phyloP scores from a whole-genome alignment of 257 asterid genomes.

The Fraxinus quadrangulata region DNA sequence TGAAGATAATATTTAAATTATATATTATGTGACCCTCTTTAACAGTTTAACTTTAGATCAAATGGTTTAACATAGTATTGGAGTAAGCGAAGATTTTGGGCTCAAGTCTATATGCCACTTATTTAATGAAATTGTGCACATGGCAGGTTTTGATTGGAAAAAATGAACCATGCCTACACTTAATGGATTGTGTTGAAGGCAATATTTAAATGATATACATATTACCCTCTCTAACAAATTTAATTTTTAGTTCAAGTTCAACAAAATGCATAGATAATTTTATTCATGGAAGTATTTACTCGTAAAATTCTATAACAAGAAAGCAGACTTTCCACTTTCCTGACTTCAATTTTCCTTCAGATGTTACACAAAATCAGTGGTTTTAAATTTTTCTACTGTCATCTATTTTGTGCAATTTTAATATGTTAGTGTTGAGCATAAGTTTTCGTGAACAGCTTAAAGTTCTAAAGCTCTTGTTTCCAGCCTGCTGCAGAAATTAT shows the following conservation, averaged over 20 bases:
- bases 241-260: not conserved
- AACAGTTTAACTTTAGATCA: not conserved
- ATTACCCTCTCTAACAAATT: not conserved
- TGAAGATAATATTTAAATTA: not conserved
- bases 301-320: conserved; percentile 2
- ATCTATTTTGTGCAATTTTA: conserved; percentile 19
- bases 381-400: conserved; percentile 3
- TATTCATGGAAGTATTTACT: not conserved
- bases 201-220: not conserved
- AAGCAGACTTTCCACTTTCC: conserved; percentile 12
- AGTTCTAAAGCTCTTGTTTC: conserved; percentile 40
- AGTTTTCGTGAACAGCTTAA: conserved; percentile 21
- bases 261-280: not conserved
- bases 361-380: not conserved
- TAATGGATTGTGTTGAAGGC: not conserved
- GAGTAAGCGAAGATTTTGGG: not conserved
- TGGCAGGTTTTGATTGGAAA: not conserved
- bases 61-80: not conserved
- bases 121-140: not conserved
- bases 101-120: not conserved
- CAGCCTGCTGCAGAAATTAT: conserved; percentile 99
- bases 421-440: conserved; percentile 15
- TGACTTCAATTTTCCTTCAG: conserved; percentile 10
- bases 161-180: not conserved
- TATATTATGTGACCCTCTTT: not conserved